Evolutionary conservation across 2,329 filamentous ascomycete species (phyloP), one percentile per base, ranked within the genome.

Genomic region (Didymella lethalis): DNA sequence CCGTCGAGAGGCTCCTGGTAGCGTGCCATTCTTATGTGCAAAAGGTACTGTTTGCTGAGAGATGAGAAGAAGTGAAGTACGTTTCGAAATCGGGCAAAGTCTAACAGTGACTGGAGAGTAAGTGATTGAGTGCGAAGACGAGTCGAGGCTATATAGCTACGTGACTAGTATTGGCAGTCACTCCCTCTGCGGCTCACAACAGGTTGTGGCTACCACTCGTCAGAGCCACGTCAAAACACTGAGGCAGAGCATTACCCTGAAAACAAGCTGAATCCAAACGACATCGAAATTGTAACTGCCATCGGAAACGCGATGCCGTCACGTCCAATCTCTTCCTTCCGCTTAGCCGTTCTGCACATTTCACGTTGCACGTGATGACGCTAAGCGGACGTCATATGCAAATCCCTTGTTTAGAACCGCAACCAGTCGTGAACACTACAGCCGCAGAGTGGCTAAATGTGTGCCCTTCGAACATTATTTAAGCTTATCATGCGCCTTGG

Each of bases 1-100:
- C 59, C 59, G 18, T 66, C 64, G 49, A 54, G 40, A 26, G 64
- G 64, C 12, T 49, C 53, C 25, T 55, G 53, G 7, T 29, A 49
- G n/a, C 53, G 62, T 5, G 56, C 59, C 64, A 64, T 66, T 26
- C 20, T 34, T 25, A n/a, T n/a, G n/a, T 28, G 26, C 20, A 12
- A 2, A 16, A 0, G n/a, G 38, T 23, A 23, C 23, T 11, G 2
- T 7, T 43, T 43, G 12, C 6, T 26, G 10, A 12, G 10, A 4
- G 3, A 23, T 25, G 12, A 20, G 18, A 23, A 23, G 6, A 5
- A 41, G 20, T 28, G 34, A 11, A 6, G 8, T 20, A 14, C 3
- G 29, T 36, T 28, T 31, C 4, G 28, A 12, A 20, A 4, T 20
- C 32, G 20, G 26, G n/a, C 23, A 34, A 16, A 12, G n/a, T 26